A percentile compares a stretch with the other conserved stretches of the same genome.
Conservation (phyloP, 371 early-diverging fungal genomes). For the Mortierella sp. region DNA sequence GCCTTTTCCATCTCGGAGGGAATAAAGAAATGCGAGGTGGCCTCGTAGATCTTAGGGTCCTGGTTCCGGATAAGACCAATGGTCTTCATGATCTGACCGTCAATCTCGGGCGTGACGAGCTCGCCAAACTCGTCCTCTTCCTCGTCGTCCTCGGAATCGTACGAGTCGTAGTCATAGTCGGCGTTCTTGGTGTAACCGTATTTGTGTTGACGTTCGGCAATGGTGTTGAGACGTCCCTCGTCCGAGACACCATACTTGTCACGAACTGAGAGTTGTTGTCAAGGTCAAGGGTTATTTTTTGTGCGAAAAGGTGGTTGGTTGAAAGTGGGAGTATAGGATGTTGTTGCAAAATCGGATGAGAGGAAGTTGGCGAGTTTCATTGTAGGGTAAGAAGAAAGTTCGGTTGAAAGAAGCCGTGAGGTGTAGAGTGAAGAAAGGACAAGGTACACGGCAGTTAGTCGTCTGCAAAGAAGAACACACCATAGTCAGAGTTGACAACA, state of each 20-base stretch:
- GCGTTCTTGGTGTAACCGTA: slow-evolving; percentile 59
- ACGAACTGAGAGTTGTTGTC: slow-evolving; percentile 58
- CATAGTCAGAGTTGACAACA: not conserved
- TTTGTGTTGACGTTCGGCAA: slow-evolving; percentile 61
- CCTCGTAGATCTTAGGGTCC: slow-evolving; percentile 89
- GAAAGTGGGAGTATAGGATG: not conserved
- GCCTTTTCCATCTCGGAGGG: slow-evolving; percentile 76
- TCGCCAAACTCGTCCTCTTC: slow-evolving; percentile 93
- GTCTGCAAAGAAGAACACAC: not conserved
- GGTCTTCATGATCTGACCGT: slow-evolving; percentile 93
- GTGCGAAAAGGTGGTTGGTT: not conserved
- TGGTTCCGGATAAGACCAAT: slow-evolving; percentile 84
- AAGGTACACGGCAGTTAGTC: not conserved
- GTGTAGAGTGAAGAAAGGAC: not conserved
- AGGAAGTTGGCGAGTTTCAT: not conserved
- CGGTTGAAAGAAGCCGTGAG: not conserved
- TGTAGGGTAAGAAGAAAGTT: not conserved
- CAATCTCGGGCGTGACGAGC: slow-evolving; percentile 89
- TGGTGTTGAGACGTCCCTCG: slow-evolving; percentile 52
- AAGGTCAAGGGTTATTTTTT: not conserved
- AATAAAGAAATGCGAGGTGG: slow-evolving; percentile 76
- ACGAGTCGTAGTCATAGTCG: slow-evolving; percentile 51
- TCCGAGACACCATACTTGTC: slow-evolving; percentile 68
- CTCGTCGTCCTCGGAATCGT: slow-evolving; percentile 66
- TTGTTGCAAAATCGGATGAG: not conserved